Conservation (phyloP, 78 protist species). For the Planoprotostelium fungivorum region DNA sequence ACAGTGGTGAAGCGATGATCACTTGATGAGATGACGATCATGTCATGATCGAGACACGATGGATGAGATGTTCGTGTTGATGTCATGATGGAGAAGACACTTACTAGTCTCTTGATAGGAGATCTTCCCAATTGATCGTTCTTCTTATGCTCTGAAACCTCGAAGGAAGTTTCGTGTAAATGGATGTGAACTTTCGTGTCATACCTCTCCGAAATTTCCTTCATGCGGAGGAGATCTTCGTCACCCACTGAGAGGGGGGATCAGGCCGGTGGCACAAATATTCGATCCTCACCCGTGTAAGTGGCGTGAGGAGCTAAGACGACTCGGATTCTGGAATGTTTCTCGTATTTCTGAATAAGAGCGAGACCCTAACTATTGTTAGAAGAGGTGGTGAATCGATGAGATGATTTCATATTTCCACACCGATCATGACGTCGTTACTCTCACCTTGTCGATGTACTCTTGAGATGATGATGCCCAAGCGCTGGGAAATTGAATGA, state of each 20-base stretch:
- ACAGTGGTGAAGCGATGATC: too few relatives aligned
- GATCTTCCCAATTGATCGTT: conserved; percentile 4
- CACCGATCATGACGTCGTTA: not conserved
- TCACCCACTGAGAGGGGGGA: conserved; percentile 19
- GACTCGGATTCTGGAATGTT: conserved; percentile 13
- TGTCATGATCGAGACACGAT: too few relatives aligned
- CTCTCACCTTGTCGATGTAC: conserved; percentile 21
- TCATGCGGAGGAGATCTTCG: conserved; percentile 20
- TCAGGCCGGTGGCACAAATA: not conserved
- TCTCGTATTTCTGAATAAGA: conserved; percentile 18
- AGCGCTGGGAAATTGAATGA: conserved; percentile 50
- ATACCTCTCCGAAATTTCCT: conserved; percentile 33
- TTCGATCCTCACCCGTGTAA: conserved; percentile 12
- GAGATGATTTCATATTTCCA: too few relatives aligned
- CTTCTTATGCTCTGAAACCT: conserved; percentile 43
- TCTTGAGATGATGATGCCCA: conserved; percentile 29
- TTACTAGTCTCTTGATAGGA: conserved; percentile 29
- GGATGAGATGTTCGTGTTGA: too few relatives aligned
- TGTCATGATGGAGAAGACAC: too few relatives aligned
- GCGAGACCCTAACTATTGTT: conserved; percentile 2
- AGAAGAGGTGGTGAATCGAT: too few relatives aligned
- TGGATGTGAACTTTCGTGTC: conserved; percentile 50
- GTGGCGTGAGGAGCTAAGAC: conserved; percentile 51
- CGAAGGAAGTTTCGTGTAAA: conserved; percentile 67
- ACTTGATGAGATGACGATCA: too few relatives aligned